A percentile compares a stretch with the other conserved stretches of the same genome.
Conservation (phyloP, 495 filamentous ascomycete genomes). For the Talaromyces nanjingensis region DNA sequence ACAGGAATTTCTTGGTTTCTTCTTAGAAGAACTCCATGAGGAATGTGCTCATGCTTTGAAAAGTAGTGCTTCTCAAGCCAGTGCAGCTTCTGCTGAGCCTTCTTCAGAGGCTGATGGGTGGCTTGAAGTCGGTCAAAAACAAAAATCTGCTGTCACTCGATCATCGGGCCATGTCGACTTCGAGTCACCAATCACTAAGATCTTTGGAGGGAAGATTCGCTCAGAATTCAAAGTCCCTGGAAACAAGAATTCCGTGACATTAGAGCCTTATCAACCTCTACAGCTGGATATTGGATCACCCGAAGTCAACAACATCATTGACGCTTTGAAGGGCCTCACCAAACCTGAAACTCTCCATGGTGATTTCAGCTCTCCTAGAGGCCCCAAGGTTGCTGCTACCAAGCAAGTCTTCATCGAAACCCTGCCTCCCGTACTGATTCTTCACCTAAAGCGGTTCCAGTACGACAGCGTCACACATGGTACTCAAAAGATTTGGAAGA, state of each 20-base stretch:
- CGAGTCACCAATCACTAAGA: slow-evolving; percentile 83
- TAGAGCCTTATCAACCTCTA: slow-evolving; percentile 89
- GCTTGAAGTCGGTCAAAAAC: slow-evolving; percentile 91
- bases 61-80: slow-evolving; percentile 32
- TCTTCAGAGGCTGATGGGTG: slow-evolving; percentile 52
- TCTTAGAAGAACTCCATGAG: slow-evolving; percentile 87
- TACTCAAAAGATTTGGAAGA: slow-evolving; percentile 98
- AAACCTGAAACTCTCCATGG: slow-evolving; percentile 77
- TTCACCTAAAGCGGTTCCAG: slow-evolving; percentile 96
- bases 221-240: slow-evolving; percentile 86
- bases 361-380: slow-evolving; percentile 77
- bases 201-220: slow-evolving; percentile 87
- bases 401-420: slow-evolving; percentile 96
- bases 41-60: slow-evolving; percentile 78
- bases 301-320: slow-evolving; percentile 80
- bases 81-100: slow-evolving; percentile 26
- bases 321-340: slow-evolving; percentile 81
- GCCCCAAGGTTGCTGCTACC: slow-evolving; percentile 66
- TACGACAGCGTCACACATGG: slow-evolving; percentile 79
- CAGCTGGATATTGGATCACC: slow-evolving; percentile 88
- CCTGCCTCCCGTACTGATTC: slow-evolving; percentile 82
- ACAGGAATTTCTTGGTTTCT: slow-evolving; percentile 92
- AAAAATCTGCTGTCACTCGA: slow-evolving; percentile 78
- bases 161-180: slow-evolving; percentile 68
- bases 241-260: slow-evolving; percentile 79